Conservation (phyloP, 1,284 basidiomycete species). For the Pyrrhoderma noxium region DNA sequence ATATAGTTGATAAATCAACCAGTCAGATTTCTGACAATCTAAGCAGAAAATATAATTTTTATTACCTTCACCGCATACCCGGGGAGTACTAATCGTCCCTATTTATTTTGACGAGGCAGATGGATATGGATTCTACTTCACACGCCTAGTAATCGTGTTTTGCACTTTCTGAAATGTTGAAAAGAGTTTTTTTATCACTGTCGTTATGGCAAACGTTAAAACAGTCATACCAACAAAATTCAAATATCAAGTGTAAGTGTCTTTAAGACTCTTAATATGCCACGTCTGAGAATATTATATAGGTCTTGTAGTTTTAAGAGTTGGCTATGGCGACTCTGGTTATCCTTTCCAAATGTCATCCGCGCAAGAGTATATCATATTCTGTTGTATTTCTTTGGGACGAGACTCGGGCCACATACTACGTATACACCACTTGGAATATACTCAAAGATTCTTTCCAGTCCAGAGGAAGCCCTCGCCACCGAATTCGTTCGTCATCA, state of each 20-base stretch:
- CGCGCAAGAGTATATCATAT: background rate
- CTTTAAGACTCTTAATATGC: background rate
- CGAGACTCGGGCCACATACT: background rate
- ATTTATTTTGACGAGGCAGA: no score
- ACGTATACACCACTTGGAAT: background rate
- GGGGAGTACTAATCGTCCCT: no score
- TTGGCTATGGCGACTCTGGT: background rate
- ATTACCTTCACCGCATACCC: no score
- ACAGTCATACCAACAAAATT: no score
- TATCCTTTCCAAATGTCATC: background rate
- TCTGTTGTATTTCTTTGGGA: background rate
- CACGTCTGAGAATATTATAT: background rate
- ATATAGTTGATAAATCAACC: no score
- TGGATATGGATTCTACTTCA: no score
- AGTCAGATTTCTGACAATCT: no score
- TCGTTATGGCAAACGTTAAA: no score
- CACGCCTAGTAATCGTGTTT: no score
- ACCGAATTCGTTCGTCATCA: slow-evolving; percentile 13
- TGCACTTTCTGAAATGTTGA: no score
- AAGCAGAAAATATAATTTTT: no score
- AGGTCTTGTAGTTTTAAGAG: background rate
- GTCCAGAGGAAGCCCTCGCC: slow-evolving; percentile 4
- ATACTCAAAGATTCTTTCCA: background rate
- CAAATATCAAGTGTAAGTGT: background rate
- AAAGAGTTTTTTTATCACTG: no score